Evolutionary conservation across 805 yeast species (phyloP).

Genomic region (Starmerella potacharoeniae): DNA sequence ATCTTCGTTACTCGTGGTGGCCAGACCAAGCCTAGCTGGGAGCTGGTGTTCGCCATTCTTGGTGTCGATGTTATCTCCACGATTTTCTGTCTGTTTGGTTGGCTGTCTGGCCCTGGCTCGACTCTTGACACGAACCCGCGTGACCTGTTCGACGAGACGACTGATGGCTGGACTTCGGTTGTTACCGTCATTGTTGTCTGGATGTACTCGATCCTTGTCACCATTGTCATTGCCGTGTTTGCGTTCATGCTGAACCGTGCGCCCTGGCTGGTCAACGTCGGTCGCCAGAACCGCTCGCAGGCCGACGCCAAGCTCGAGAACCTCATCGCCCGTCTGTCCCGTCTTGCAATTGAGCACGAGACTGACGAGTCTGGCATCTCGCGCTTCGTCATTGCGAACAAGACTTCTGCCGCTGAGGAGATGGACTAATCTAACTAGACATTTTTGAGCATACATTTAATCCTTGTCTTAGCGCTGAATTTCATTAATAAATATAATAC

Average conservation of each 20-base stretch:
- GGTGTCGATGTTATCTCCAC: conserved; percentile 86
- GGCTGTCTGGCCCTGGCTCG: conserved; percentile 46
- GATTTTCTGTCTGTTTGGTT: conserved; percentile 84
- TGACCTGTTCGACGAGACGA: conserved; percentile 38
- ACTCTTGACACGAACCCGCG: conserved; percentile 26
- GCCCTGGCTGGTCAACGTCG: conserved; percentile 28
- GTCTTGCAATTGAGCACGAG: conserved; percentile 32
- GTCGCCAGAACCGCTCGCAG: conserved; percentile 27
- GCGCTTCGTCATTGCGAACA: conserved; percentile 28
- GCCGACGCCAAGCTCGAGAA: conserved; percentile 30
- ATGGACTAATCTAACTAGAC: conserved; percentile 21
- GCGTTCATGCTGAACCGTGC: conserved; percentile 56
- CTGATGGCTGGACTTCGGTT: conserved; percentile 88
- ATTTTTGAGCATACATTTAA: conserved; percentile 12
- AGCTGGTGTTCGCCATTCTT: conserved; percentile 86
- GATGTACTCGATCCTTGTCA: conserved; percentile 91
- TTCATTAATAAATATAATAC: background rate
- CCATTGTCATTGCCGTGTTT: conserved; percentile 92
- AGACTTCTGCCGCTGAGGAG: conserved; percentile 30
- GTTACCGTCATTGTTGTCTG: conserved; percentile 88
- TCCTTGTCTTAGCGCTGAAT: conserved; percentile 3
- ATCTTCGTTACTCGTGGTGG: conserved; percentile 96
- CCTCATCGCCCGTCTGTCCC: conserved; percentile 30
- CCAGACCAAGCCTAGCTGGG: conserved; percentile 98
- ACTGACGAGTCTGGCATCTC: conserved; percentile 25